Evolutionary conservation across 2,329 filamentous ascomycete species (phyloP), one percentile per base, ranked within the genome.

Genomic region (Clonostachys rosea): DNA sequence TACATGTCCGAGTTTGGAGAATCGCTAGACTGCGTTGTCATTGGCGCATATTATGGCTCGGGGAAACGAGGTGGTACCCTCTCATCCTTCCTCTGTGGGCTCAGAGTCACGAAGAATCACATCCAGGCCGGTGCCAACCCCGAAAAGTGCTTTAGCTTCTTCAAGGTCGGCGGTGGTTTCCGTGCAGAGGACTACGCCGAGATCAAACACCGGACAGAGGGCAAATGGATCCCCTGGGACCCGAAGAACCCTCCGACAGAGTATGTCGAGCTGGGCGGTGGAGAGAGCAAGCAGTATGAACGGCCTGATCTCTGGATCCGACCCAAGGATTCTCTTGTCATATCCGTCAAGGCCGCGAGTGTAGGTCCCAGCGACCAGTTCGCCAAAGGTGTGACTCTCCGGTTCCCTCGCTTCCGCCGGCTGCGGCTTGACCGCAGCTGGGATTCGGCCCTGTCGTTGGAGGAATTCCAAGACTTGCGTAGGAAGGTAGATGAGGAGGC

Each of bases 1-100:
- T 99, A 99, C 65, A 96, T 97, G 91, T 85, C 85, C 3, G 92
- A 96, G 52, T 96, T 94, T 62, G 94, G 94, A 51, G 92, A 97
- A 66, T 89, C 87, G 1, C 80, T 99, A 5, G 94, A 99, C 62
- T 90, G 91, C 54, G 71, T 96, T 13, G 76, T 99, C 14, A 82
- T 99, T 46, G 94, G 92, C 47, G 94, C 90, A 9, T 97, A 96
- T 67, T 99, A 89, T 62, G 94, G 94, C 13, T 89, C 87, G 33
- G 94, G 94, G 0, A 83, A 80, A 47, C 82, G 94, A 43, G 94
- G 94, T 43, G 94, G 92, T 39, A 81, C 70, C 3, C 71, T 96
- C 5, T 90, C 91, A 1, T 94, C 86, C 51, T 99, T 92, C 60
- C 65, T 99, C n/a, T 96, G 92, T 59, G 94, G 91, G 1, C 71